These are phyloP conservation scores for Trypanosoma congolense DNA, from an alignment of 208 protist species.

Conservation along the genomic window DNA sequence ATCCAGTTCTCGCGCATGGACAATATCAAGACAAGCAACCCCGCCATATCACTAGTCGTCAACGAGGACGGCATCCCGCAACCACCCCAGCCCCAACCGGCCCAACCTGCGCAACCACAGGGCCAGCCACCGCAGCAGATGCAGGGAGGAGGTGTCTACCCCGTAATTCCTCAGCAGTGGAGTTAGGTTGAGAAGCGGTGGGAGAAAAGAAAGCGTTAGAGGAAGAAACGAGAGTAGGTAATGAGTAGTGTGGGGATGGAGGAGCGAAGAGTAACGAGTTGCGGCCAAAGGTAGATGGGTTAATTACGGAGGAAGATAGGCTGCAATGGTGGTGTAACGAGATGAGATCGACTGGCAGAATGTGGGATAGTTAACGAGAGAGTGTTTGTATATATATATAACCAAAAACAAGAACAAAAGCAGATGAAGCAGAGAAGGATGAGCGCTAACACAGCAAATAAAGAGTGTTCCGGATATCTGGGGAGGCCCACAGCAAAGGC, in stretches of 20 bases:
- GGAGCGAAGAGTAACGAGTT: too few species aligned
- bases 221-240: too few species aligned
- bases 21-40: slow-evolving; percentile 86
- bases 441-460: too few species aligned
- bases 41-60: slow-evolving; percentile 69
- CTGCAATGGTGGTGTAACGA: too few species aligned
- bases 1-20: slow-evolving; percentile 91
- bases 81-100: slow-evolving; percentile 26
- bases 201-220: neutral
- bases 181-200: slow-evolving; percentile 7
- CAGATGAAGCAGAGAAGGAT: neutral
- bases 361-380: slow-evolving; percentile 4
- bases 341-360: too few species aligned
- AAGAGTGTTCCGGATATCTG: too few species aligned
- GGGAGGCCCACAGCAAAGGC: too few species aligned
- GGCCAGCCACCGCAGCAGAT: slow-evolving; percentile 14
- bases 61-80: slow-evolving; percentile 64
- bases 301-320: too few species aligned
- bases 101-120: slow-evolving; percentile 11
- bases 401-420: slow-evolving; percentile 14
- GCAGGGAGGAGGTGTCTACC: slow-evolving; percentile 28
- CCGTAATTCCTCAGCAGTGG: slow-evolving; percentile 38
- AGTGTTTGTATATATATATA: neutral
- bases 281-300: too few species aligned
- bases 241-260: too few species aligned